These are phyloP conservation scores for Camellia granthamiana DNA, from an alignment of 148 eudicot genomes.

Conservation along the genomic window DNA sequence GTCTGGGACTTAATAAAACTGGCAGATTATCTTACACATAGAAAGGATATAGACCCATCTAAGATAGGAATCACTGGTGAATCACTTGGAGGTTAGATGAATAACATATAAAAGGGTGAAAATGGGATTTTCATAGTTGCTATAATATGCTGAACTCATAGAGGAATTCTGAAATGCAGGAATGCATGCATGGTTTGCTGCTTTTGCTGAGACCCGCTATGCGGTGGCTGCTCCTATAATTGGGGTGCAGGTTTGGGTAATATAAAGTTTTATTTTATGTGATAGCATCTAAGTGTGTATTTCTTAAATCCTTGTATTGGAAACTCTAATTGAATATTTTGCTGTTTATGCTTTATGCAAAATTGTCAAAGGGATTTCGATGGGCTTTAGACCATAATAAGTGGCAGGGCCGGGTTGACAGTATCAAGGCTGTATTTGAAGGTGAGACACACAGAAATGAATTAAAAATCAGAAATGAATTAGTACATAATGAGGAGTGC, in stretches of 20 bases:
- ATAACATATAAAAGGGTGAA: constrained; percentile 3
- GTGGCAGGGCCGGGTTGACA: constrained; percentile 91
- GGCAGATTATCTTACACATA: constrained; percentile 72
- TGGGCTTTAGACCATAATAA: constrained; percentile 90
- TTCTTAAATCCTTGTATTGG: background rate
- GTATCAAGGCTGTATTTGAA: constrained; percentile 87
- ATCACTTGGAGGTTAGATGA: constrained; percentile 93
- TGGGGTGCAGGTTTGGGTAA: constrained; percentile 81
- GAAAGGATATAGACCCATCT: constrained; percentile 73
- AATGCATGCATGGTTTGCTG: constrained; percentile 99
- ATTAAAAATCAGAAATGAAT: background rate
- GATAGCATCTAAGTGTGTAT: background rate
- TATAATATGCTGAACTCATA: background rate
- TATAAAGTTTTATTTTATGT: background rate
- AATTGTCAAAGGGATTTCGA: constrained; percentile 66
- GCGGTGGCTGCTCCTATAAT: constrained; percentile 82
- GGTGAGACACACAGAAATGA: constrained; percentile 34
- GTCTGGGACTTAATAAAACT: constrained; percentile 92
- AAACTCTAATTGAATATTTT: background rate
- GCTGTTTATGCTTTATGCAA: constrained; percentile 1
- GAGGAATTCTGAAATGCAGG: constrained; percentile 38
- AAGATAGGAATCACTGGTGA: constrained; percentile 95
- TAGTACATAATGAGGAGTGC: background rate
- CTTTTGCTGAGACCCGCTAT: constrained; percentile 80
- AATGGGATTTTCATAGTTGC: background rate